Conservation (phyloP, 768 basidiomycete genomes). For the Auricularia heimuer region DNA sequence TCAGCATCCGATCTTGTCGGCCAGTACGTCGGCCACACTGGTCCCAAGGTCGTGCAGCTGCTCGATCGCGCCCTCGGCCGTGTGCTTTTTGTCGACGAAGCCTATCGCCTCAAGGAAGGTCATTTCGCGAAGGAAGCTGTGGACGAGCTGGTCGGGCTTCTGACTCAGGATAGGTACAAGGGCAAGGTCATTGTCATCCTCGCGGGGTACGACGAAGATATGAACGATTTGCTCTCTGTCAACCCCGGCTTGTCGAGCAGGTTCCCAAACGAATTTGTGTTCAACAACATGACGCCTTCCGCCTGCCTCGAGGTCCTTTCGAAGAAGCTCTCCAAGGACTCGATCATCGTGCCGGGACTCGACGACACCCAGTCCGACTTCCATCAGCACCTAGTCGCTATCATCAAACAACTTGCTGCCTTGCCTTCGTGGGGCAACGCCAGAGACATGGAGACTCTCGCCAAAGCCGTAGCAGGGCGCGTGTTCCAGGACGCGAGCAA, state of each 20-base stretch:
- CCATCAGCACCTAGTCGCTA: slow-evolving; percentile 28
- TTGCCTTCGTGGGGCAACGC: slow-evolving; percentile 62
- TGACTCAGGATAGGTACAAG: slow-evolving; percentile 49
- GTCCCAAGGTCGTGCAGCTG: slow-evolving; percentile 49
- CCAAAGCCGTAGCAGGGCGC: slow-evolving; percentile 35
- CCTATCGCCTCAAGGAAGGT: slow-evolving; percentile 52
- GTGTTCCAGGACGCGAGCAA: slow-evolving; percentile 24
- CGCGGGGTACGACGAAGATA: slow-evolving; percentile 61
- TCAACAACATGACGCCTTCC: slow-evolving; percentile 40
- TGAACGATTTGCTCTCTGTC: slow-evolving; percentile 46
- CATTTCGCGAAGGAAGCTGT: slow-evolving; percentile 62
- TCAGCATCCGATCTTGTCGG: slow-evolving; percentile 63
- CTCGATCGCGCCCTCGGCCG: slow-evolving; percentile 58
- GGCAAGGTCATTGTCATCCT: slow-evolving; percentile 56
- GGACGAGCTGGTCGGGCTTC: slow-evolving; percentile 55
- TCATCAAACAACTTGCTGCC: slow-evolving; percentile 32
- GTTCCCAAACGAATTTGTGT: slow-evolving; percentile 51
- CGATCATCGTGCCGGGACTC: slow-evolving; percentile 30
- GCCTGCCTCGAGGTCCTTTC: slow-evolving; percentile 41
- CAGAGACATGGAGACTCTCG: slow-evolving; percentile 47
- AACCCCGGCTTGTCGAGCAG: slow-evolving; percentile 60
- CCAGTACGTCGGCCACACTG: slow-evolving; percentile 62
- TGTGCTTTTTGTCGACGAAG: slow-evolving; percentile 65
- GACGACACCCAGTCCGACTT: slow-evolving; percentile 18
- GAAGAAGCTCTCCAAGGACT: slow-evolving; percentile 36